These are phyloP conservation scores for Bombardia bombarda DNA, from an alignment of 495 filamentous ascomycete species.

Conservation along the genomic window DNA sequence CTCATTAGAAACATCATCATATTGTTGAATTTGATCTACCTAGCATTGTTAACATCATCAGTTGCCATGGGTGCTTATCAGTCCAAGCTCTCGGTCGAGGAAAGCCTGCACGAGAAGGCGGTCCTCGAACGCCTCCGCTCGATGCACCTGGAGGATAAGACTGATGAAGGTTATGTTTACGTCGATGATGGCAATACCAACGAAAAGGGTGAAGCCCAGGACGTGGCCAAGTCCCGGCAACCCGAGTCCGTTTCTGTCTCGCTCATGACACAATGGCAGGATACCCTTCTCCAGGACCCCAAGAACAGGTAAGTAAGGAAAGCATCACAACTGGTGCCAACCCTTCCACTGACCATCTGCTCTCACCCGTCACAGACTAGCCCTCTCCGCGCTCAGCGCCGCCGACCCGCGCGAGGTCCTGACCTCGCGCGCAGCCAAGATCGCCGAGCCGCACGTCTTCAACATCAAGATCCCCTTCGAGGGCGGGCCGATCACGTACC, in stretches of 20 bases:
- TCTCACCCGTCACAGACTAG: constrained; percentile 37
- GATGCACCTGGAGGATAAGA: constrained; percentile 22
- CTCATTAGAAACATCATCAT: too few relatives aligned
- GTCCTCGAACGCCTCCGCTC: constrained; percentile 32
- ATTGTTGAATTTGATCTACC: too few relatives aligned
- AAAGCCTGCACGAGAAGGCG: constrained; percentile 30
- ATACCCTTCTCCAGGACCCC: constrained; percentile 51
- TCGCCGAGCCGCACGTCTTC: constrained; percentile 68
- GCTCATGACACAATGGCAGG: constrained; percentile 47
- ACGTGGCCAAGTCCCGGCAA: constrained; percentile 14
- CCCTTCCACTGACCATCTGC: not conserved
- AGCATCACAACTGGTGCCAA: not conserved
- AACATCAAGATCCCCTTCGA: constrained; percentile 76
- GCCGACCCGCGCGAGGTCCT: constrained; percentile 48
- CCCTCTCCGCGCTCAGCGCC: constrained; percentile 56
- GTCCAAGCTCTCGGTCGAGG: constrained; percentile 27
- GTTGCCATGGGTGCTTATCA: constrained; percentile 44
- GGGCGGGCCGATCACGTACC: constrained; percentile 78
- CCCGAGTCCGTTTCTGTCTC: constrained; percentile 37
- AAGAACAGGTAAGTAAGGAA: constrained; percentile 45
- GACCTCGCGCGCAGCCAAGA: constrained; percentile 44
- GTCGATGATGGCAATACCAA: constrained; percentile 14
- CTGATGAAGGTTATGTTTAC: constrained; percentile 43
- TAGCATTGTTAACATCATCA: too few relatives aligned
- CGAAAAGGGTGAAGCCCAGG: constrained; percentile 3